Percentiles rank a stretch among this genome's conserved stretches.
phyloP scores from a whole-genome alignment of 2,329 filamentous ascomycete genomes.

The Metarhizium album region DNA sequence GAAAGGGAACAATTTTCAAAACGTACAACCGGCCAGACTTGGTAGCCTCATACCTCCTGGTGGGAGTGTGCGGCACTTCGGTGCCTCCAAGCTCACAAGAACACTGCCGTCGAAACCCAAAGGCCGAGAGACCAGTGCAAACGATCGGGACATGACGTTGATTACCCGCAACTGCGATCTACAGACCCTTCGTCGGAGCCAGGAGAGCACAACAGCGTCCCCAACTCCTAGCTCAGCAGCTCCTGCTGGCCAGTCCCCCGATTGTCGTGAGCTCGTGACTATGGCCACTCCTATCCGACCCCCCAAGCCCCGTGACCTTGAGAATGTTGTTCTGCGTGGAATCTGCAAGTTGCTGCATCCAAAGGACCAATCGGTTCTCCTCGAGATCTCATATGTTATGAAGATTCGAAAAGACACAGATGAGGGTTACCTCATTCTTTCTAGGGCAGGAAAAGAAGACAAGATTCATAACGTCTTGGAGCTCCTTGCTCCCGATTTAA shows the following conservation, averaged over 20 bases:
- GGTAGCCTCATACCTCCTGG: conserved; percentile 3
- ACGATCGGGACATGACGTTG: background rate
- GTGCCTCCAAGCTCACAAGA: background rate
- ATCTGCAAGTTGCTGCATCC: conserved; percentile 10
- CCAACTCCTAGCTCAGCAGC: background rate
- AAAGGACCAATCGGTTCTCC: background rate
- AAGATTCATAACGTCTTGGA: conserved; percentile 12
- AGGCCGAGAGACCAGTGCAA: background rate
- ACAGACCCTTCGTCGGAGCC: background rate
- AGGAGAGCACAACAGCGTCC: background rate
- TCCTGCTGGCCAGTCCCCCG: background rate
- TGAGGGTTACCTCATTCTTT: conserved; percentile 12
- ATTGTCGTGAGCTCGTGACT: background rate
- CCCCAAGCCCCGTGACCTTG: background rate
- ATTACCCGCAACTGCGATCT: background rate
- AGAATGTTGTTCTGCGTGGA: conserved; percentile 11
- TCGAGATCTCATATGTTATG: conserved; percentile 10
- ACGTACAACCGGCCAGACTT: background rate
- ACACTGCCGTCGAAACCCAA: background rate
- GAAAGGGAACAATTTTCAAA: background rate
- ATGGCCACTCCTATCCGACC: background rate
- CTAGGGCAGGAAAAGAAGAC: conserved; percentile 4
- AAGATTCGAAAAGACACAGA: conserved; percentile 9
- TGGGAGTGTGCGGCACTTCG: background rate
- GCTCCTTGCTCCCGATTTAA: conserved; percentile 10